A percentile compares a stretch with the other conserved stretches of the same genome.
phyloP scores from a whole-genome alignment of 305 asterid species.

The Fraxinus platypoda region DNA sequence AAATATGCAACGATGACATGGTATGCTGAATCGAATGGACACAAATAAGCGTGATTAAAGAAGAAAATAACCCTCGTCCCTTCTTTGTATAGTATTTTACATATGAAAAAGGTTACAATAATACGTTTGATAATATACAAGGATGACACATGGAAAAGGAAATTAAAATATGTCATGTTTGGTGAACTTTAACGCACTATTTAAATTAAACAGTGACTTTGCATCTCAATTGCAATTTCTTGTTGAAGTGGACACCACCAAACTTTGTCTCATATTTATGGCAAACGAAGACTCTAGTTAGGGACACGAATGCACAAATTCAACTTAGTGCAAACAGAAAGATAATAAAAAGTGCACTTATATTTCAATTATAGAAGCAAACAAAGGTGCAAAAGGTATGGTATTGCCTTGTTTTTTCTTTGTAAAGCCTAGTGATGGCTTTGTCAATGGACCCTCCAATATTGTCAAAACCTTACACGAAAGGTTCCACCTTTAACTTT shows the following conservation, averaged over 20 bases:
- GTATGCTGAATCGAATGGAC: background rate
- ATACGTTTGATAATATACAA: no score
- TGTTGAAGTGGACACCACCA: background rate
- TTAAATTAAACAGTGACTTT: background rate
- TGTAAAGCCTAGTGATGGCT: background rate
- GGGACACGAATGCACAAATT: background rate
- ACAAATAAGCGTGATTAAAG: background rate
- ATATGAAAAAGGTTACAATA: no score
- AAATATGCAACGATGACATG: background rate
- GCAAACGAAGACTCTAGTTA: background rate
- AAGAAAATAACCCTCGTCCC: no score
- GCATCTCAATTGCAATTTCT: background rate
- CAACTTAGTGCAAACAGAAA: background rate
- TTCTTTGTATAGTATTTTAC: no score
- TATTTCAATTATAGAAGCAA: background rate
- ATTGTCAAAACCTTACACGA: background rate
- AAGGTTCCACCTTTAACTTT: background rate
- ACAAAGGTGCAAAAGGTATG: background rate
- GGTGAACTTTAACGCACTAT: no score
- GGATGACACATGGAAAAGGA: background rate
- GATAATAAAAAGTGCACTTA: background rate
- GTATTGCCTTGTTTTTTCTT: background rate
- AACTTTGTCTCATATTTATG: background rate
- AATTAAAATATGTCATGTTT: background rate
- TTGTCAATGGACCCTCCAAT: background rate